phyloP scores from a whole-genome alignment of 2,329 filamentous ascomycete genomes.

The Xylariaceae sp. region DNA sequence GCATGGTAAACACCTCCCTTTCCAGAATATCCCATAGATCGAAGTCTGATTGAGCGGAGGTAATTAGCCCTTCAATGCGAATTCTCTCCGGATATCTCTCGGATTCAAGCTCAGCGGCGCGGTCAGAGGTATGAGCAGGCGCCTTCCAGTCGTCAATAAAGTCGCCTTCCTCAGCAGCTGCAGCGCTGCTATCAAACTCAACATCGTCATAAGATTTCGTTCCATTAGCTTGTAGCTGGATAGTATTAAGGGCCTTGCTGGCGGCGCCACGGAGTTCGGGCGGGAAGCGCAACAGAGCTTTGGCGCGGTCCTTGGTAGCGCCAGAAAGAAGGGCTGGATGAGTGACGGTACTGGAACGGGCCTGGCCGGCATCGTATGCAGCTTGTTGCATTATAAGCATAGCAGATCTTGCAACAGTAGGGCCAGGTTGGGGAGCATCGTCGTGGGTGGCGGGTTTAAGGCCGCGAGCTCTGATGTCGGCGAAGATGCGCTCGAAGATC shows the following conservation, averaged over 20 bases:
- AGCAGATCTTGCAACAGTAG: slow-evolving; percentile 28
- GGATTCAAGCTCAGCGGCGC: slow-evolving; percentile 45
- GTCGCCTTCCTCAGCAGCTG: background rate
- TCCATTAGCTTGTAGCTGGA: slow-evolving; percentile 29
- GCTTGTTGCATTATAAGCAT: slow-evolving; percentile 41
- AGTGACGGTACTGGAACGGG: slow-evolving; percentile 24
- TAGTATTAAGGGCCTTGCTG: slow-evolving; percentile 44
- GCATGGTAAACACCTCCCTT: slow-evolving; percentile 67
- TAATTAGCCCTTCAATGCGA: slow-evolving; percentile 61
- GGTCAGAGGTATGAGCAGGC: slow-evolving; percentile 30
- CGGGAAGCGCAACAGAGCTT: slow-evolving; percentile 48
- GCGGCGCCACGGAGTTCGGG: slow-evolving; percentile 48
- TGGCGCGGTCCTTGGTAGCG: slow-evolving; percentile 41
- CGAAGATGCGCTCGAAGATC: slow-evolving; percentile 61
- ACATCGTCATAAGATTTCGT: background rate
- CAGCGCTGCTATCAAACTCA: background rate
- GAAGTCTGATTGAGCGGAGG: slow-evolving; percentile 61
- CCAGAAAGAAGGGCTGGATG: slow-evolving; percentile 29
- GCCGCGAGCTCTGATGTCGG: slow-evolving; percentile 56
- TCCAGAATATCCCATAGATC: slow-evolving; percentile 73
- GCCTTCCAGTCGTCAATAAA: slow-evolving; percentile 30
- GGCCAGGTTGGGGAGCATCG: slow-evolving; percentile 13
- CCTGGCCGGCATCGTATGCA: slow-evolving; percentile 31
- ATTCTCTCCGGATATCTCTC: slow-evolving; percentile 53
- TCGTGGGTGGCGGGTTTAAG: slow-evolving; percentile 30